phyloP scores from a whole-genome alignment of 306 rosid species.

The Adenanthera pavonina region DNA sequence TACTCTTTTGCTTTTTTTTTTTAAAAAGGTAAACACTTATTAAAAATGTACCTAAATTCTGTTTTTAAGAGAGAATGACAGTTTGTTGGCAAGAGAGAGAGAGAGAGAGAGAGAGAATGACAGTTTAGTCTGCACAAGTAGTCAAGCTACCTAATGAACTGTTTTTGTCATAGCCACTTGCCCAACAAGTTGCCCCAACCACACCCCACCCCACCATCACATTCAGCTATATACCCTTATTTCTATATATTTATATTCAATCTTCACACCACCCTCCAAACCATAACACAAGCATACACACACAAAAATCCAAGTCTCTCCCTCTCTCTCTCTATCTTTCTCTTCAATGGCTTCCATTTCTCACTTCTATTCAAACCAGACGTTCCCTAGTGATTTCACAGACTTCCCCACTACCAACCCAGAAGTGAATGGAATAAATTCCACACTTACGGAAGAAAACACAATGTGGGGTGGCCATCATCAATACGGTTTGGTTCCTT shows the following conservation, averaged over 20 bases:
- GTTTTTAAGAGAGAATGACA: background rate
- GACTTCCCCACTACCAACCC: constrained; percentile 27
- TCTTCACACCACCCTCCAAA: constrained; percentile 21
- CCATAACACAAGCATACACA: background rate
- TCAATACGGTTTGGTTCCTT: constrained; percentile 45
- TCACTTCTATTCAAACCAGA: constrained; percentile 56
- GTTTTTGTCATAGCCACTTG: constrained; percentile 53
- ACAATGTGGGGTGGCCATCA: constrained; percentile 49
- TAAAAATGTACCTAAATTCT: constrained; percentile 7
- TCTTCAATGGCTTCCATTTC: constrained; percentile 62
- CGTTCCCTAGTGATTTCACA: constrained; percentile 44
- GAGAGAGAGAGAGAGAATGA: background rate
- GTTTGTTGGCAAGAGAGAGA: background rate
- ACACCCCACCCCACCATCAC: constrained; percentile 15
- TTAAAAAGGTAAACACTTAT: background rate
- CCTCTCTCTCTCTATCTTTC: constrained; percentile 19
- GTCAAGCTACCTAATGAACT: constrained; percentile 41
- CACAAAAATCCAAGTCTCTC: background rate
- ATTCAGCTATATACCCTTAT: constrained; percentile 17
- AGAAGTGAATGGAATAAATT: background rate
- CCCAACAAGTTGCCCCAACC: constrained; percentile 51
- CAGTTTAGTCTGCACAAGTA: background rate
- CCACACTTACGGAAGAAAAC: constrained; percentile 28
- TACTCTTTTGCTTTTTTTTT: background rate
- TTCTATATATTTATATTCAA: constrained; percentile 15